These are phyloP conservation scores for Phytophthora nicotianae DNA, from an alignment of 352 stramenopile genomes.

Conservation along the genomic window DNA sequence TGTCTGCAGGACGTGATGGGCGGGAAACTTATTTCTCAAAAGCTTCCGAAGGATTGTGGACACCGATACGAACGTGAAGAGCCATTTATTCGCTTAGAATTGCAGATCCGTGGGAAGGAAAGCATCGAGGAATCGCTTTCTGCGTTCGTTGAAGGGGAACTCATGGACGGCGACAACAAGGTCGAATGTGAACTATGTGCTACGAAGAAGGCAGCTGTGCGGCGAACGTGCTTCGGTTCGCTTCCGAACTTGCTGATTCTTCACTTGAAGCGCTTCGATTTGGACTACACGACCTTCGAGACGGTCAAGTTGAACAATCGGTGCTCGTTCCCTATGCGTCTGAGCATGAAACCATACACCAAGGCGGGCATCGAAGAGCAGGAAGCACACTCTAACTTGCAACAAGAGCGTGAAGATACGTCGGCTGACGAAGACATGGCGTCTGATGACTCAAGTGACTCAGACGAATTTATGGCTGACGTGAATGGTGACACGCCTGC, in stretches of 20 bases:
- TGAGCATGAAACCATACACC: conserved; percentile 99
- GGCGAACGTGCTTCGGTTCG: conserved; percentile 94
- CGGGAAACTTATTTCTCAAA: conserved; percentile 88
- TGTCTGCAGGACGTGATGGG: conserved; percentile 80
- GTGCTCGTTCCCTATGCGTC: conserved; percentile 96
- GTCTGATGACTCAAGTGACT: conserved; percentile 55
- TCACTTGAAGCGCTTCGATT: conserved; percentile 99
- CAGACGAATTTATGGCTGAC: conserved; percentile 69
- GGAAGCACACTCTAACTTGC: conserved; percentile 55
- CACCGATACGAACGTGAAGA: conserved; percentile 96
- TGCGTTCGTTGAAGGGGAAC: conserved; percentile 97
- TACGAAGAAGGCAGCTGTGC: conserved; percentile 97
- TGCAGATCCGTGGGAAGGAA: conserved; percentile 98
- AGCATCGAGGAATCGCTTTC: conserved; percentile 97
- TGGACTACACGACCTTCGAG: conserved; percentile 99
- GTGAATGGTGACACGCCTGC: conserved; percentile 40
- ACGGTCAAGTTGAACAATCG: conserved; percentile 99
- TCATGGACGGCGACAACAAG: conserved; percentile 99
- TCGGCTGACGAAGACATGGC: conserved; percentile 58
- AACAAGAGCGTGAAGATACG: conserved; percentile 46
- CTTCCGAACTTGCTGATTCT: conserved; percentile 98
- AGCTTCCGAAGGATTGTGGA: conserved; percentile 89
- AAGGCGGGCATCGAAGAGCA: conserved; percentile 96
- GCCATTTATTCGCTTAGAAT: conserved; percentile 97
- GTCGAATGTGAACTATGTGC: conserved; percentile 97